Base-by-base conservation (phyloP, 495 filamentous ascomycete species). In the Diplogelasinospora grovesii region DNA sequence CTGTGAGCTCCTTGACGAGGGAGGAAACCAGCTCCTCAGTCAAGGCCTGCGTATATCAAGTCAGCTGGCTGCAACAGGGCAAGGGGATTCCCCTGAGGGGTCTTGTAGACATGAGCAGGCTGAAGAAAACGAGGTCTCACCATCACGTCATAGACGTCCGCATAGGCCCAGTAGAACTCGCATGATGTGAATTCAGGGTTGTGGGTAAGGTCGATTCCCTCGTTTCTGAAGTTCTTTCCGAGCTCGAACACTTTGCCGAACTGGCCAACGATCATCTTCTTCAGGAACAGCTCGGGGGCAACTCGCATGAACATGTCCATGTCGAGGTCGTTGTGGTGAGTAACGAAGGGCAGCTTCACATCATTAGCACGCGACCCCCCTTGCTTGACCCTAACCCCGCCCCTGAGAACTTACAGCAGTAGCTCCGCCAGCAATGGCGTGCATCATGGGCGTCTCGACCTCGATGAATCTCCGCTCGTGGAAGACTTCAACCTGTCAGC, bases 361-460 rank as follows among this genome's bases (percentile, higher is more conserved):
- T 4, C 14, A 36, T 23, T 26, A 18, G n/a, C 10, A 36, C 16
- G 9, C 18, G 4, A 9, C 10, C 8, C 8, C 19, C 4, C 13
- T 27, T 29, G 31, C 33, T 32, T 45, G 27, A 36, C 34, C 34
- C 42, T 22, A 16, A 14, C 42, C 18, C 26, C 13, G 7, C 16
- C 11, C 23, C 8, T 14, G n/a, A 11, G 7, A 11, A 53, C 50
- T 44, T 46, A 53, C 50, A 21, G 92, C 92, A 6, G 93, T 97
- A 14, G 92, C 92, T 45, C 92, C 92, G 54, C 92, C 92, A 20
- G 90, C 89, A 57, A 94, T 92, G 41, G 84, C 77, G 55, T 95
- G 93, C 82, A 99, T 86, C 79, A 97, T 94, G 7, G 93, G 93
- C 1, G 92, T 97, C 67, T 96, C 85, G n/a, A 97, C 87, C 62